phyloP scores from a whole-genome alignment of 2,329 filamentous ascomycete genomes.

The Ceratocystis alfenasii region DNA sequence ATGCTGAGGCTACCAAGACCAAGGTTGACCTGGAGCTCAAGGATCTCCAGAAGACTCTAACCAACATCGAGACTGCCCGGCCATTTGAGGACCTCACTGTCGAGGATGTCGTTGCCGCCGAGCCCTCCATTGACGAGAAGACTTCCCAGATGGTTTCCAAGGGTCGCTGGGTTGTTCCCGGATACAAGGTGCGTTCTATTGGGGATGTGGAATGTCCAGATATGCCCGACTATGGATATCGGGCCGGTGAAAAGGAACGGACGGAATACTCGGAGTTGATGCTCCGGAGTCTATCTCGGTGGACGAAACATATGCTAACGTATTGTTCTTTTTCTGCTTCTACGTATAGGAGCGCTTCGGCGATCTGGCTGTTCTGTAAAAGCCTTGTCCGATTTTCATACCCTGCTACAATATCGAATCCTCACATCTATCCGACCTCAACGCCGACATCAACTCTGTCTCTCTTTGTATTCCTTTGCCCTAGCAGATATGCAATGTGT shows the following conservation, averaged over 20 bases:
- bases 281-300: not conserved
- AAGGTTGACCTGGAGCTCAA: constrained; percentile 90
- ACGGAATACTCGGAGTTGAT: not conserved
- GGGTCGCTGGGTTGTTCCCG: constrained; percentile 95
- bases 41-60: constrained; percentile 85
- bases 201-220: not conserved
- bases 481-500: constrained; percentile 29
- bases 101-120: constrained; percentile 86
- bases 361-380: constrained; percentile 88
- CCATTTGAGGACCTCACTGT: constrained; percentile 96
- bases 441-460: constrained; percentile 16
- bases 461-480: constrained; percentile 29
- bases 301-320: not conserved
- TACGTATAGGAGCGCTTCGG: constrained; percentile 84
- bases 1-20: constrained; percentile 90
- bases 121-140: constrained; percentile 96
- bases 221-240: not conserved
- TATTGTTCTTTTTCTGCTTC: not conserved
- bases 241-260: not conserved
- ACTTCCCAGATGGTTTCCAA: constrained; percentile 88
- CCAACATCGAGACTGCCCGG: constrained; percentile 92
- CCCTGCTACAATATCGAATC: constrained; percentile 7
- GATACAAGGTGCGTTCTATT: constrained; percentile 73
- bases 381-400: constrained; percentile 25
- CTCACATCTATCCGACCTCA: constrained; percentile 2